Evolutionary conservation across 441 rosid species (phyloP), one percentile per base, ranked within the genome.

Genomic region (Raphanus hybrid): DNA sequence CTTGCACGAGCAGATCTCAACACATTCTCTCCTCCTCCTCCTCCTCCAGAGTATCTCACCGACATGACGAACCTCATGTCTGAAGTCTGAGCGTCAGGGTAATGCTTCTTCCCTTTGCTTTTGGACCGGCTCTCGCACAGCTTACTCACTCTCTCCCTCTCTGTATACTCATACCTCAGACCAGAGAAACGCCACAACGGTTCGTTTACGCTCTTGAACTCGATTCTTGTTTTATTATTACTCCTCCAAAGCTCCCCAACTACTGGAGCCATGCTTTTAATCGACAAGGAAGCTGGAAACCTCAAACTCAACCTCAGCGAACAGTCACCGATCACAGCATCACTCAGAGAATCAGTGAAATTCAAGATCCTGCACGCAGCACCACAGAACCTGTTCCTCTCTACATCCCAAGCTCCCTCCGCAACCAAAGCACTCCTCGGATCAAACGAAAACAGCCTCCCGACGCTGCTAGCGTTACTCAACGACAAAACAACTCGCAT

Each of bases 321-420:
- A 84, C 99, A 93, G 80, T 89, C 90, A 67, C 88, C 95, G 66
- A 86, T 82, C 26, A 67, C 82, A 69, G 90, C 84, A 82, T 82
- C 73, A 65, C 76, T 76, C 80, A 87, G 60, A 61, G 94, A 83
- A 23, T 71, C 84, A 0, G 85, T 65, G 39, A 78, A 82, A 80
- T 89, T 88, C 78, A 87, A 79, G 78, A 93, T 75, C 69, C 87
- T 84, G 71, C 99, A 96, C 3, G 87, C 95, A 61, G 87, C 86
- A 41, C 88, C 90, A 74, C 88, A 87, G 60, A 92, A 77, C 71
- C 81, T 86, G 78, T 88, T 84, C 83, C 69, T 86, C 85, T 85
- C 82, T 23, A 78, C 85, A 85, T 90, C 88, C 97, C 99, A 93
- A 54, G 74, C 70, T 69, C 94, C 98, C 87, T 96, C 98, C 1